These are phyloP conservation scores for Teratosphaeria zuluensis DNA, from an alignment of 2,329 filamentous ascomycete genomes.

Conservation along the genomic window DNA sequence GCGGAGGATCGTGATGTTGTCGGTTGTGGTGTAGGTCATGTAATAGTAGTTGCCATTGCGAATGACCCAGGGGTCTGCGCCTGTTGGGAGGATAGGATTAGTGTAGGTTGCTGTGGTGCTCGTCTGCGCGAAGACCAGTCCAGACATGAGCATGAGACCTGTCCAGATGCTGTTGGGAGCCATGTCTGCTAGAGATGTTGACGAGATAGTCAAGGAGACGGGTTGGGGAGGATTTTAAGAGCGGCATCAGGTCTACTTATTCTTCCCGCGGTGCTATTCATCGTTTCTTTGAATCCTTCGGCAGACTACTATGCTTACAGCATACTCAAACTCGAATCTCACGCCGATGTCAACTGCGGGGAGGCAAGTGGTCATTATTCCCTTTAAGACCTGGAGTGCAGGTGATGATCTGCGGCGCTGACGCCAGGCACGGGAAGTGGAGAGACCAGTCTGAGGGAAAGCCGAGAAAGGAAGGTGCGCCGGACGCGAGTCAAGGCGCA, in stretches of 20 bases:
- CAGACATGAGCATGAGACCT: conserved; percentile 6
- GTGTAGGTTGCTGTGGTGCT: conserved; percentile 29
- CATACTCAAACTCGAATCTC: neutral
- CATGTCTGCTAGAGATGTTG: conserved; percentile 2
- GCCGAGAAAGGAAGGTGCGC: neutral
- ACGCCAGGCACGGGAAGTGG: too few relatives aligned
- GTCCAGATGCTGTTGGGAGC: conserved; percentile 1
- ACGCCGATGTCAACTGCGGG: too few relatives aligned
- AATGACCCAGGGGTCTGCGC: conserved; percentile 33
- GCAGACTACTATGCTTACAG: neutral
- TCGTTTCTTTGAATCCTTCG: neutral
- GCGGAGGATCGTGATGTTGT: conserved; percentile 35
- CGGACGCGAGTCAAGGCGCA: neutral
- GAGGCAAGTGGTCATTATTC: too few relatives aligned
- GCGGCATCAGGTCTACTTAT: neutral
- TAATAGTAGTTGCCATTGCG: conserved; percentile 34
- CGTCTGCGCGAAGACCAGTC: conserved; percentile 8
- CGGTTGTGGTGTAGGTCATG: conserved; percentile 33
- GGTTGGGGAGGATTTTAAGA: neutral
- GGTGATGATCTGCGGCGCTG: too few relatives aligned
- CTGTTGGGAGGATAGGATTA: conserved; percentile 35
- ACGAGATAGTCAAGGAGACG: neutral
- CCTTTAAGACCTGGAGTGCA: too few relatives aligned
- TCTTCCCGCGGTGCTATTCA: neutral
- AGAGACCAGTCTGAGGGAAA: neutral